Evolutionary conservation across 768 basidiomycete species (phyloP).

Genomic region (Russula sp.): DNA sequence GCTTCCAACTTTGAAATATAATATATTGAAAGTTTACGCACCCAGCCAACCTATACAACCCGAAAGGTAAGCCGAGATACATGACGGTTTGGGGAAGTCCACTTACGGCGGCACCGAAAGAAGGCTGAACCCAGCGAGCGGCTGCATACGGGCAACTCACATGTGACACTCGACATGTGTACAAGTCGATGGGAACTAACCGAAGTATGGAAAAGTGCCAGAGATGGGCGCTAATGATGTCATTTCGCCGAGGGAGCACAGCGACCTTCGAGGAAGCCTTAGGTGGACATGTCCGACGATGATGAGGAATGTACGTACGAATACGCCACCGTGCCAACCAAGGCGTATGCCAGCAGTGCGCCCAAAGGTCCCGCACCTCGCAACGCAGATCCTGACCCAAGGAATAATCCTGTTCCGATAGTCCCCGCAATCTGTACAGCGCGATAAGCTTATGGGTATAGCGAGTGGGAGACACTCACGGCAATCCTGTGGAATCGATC

Average conservation of each 20-base stretch:
- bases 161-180: neutral
- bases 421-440: constrained; percentile 63
- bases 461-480: constrained; percentile 40
- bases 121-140: constrained; percentile 40
- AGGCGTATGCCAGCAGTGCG: constrained; percentile 58
- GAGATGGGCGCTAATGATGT: constrained; percentile 77
- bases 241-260: constrained; percentile 75
- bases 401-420: constrained; percentile 70
- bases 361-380: constrained; percentile 61
- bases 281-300: constrained; percentile 21
- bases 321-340: constrained; percentile 67
- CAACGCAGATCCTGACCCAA: constrained; percentile 65
- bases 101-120: constrained; percentile 39
- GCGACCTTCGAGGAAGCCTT: constrained; percentile 40
- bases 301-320: constrained; percentile 42
- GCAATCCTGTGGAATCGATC: constrained; percentile 49
- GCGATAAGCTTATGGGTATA: neutral
- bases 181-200: constrained; percentile 35
- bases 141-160: constrained; percentile 18
- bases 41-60: constrained; percentile 34
- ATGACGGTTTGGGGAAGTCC: constrained; percentile 15
- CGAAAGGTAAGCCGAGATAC: neutral
- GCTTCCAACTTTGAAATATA: neutral
- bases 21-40: constrained; percentile 23
- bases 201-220: constrained; percentile 74